Conservation (phyloP, 129 eudicot genomes). For the Artemisia annua region DNA sequence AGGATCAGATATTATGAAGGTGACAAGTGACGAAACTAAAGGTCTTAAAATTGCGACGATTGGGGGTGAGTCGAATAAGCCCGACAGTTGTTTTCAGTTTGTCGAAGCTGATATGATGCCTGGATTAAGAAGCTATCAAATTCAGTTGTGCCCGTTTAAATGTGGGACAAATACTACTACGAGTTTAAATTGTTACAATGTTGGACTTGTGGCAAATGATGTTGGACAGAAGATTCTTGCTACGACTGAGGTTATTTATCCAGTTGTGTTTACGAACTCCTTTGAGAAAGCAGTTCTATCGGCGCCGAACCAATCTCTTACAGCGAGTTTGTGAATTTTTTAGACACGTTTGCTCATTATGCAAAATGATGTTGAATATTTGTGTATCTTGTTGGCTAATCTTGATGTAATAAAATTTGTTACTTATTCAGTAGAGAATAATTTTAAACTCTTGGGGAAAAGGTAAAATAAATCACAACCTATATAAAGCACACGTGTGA, state of each 20-base stretch:
- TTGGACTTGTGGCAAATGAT: conserved; percentile 13
- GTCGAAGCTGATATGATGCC: conserved; percentile 37
- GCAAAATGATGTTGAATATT: no score
- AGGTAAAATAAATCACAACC: no score
- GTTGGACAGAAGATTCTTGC: conserved; percentile 19
- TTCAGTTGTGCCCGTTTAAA: conserved; percentile 35
- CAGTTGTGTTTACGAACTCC: conserved; percentile 22
- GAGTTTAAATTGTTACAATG: conserved; percentile 20
- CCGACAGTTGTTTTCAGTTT: conserved; percentile 35
- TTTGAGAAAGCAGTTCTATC: background rate
- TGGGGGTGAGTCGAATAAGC: conserved; percentile 21
- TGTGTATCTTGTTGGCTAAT: no score
- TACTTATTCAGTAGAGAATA: no score
- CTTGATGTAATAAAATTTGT: no score
- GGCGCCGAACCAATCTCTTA: no score
- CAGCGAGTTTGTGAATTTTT: no score
- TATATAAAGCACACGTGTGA: no score
- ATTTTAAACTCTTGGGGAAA: no score
- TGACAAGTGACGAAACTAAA: background rate
- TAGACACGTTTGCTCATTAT: no score
- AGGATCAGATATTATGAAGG: conserved; percentile 25
- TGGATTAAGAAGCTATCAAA: conserved; percentile 31
- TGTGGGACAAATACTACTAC: conserved; percentile 22
- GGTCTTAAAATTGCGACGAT: background rate
- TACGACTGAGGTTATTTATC: conserved; percentile 23